Conservation (phyloP, 2,329 filamentous ascomycete species). For the Emergomyces orientalis region DNA sequence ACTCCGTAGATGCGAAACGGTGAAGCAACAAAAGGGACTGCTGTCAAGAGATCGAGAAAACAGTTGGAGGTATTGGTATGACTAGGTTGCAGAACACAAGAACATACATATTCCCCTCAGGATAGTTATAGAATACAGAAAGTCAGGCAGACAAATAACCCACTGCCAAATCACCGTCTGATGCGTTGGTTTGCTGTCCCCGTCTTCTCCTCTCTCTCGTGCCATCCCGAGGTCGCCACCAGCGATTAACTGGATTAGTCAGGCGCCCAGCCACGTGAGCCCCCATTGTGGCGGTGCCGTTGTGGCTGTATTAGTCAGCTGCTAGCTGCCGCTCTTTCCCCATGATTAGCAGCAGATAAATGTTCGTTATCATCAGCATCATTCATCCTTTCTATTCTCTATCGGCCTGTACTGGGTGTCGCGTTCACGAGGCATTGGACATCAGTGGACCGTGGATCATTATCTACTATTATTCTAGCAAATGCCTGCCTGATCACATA, state of each 20-base stretch:
- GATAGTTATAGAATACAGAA: not conserved
- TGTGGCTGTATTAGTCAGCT: not conserved
- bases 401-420: too few species aligned
- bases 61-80: not conserved
- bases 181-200: too few species aligned
- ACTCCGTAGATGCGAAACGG: not conserved
- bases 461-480: not conserved
- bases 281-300: not conserved
- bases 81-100: not conserved
- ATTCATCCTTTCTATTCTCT: not conserved
- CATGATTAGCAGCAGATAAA: not conserved
- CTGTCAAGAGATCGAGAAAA: not conserved
- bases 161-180: not conserved
- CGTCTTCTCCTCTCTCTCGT: not conserved
- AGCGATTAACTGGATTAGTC: not conserved
- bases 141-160: not conserved
- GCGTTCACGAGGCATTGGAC: not conserved
- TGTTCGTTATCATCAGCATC: not conserved
- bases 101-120: not conserved
- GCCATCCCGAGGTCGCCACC: not conserved
- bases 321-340: not conserved
- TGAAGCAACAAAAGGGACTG: not conserved
- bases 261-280: constrained; percentile 1
- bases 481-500: not conserved
- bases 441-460: not conserved